Base-by-base conservation (phyloP, 1,139 yeast genomes). In the Protomyces inundatus region DNA sequence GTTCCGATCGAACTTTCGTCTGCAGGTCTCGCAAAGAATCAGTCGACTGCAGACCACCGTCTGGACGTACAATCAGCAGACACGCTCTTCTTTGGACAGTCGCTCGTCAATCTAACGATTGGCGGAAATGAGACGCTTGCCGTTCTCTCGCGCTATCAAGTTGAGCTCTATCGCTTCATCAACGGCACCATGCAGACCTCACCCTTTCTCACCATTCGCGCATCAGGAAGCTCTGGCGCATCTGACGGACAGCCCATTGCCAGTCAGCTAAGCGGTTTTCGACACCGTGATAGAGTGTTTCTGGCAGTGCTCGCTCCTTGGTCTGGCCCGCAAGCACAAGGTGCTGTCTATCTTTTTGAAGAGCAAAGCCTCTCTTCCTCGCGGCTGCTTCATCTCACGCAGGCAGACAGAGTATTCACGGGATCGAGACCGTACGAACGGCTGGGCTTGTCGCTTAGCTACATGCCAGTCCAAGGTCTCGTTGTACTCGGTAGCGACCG, bases 241-340 rank as follows among this genome's bases (percentile, higher is more conserved):
- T 10, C 48, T 4, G 23, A 42, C 30, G 35, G 39, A 33, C 32
- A 56, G 4, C 62, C 62, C 10, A 14, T 58, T 4, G 62, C 53
- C 6, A 14, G 36, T 14, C 23, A 34, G 3, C 33, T 58, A 12
- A 32, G 34, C 30, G 37, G 16, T 9, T 58, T 51, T 34, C 30
- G 33, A 10, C 45, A 37, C n/a, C 23, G 32, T 7, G 56, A 56
- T 3, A 7, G 9, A 14, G 4, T 39, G 7, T 33, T 52, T 10
- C 23, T 58, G 14, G 62, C 62, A 12, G 16, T 58, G 10, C 23
- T 50, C 6, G 54, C 42, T 14, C 53, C 55, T 12, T 58, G 56
- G 62, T 12, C 42, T 10, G 62, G 62, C n/a, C 52, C 33, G 4
- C 30, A 12, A 6, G 34, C 46, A 3, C 32, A 45, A n/a, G 62